Base-by-base conservation (phyloP, 2,329 filamentous ascomycete genomes). In the Colletotrichum tofieldiae region DNA sequence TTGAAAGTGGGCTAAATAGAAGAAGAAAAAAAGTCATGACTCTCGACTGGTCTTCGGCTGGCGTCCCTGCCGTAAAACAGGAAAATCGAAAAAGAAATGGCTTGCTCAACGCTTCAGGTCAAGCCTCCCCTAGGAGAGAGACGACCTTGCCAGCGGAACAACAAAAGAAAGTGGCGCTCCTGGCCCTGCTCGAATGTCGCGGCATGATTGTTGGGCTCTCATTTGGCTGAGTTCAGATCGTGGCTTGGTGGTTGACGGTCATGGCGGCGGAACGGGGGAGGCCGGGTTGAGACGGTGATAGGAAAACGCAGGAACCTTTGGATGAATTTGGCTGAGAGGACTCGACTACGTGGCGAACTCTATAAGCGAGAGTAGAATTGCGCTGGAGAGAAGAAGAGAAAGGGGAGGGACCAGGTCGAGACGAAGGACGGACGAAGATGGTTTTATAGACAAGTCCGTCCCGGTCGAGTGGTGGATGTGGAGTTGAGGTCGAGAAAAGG, bases 401-500 rank as follows among this genome's bases (percentile, higher is more conserved):
- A 37, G 8, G 8, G 18, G 0, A 29, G 5, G 16, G 52, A 35
- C 23, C 11, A 23, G 9, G 26, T 32, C 35, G 18, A 37, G 64
- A 63, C 29, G 26, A 32, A 32, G 63, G 59, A 69, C 58, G 65
- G 37, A 45, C 41, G 37, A 26, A 16, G 52, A 52, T 49, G 23
- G 45, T 39, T 75, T 75, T 76, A 76, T 76, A 75, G 23, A 41
- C 26, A 37, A 41, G 39, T 32, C 23, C 45, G 43, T 29, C 5
- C 23, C 5, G 49, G 32, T 62, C 9, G 23, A 9, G 45, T 23
- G 43, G 37, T 32, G 29, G 43, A 67, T 51, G 62, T 56, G 41
- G 65, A 68, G 64, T 52, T 73, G 73, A 74, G 61, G 73, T 75
- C 62, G 56, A 73, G 71, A 75, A 65, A 68, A 67, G 71, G 67